Percentiles rank a stretch among this genome's conserved stretches.
phyloP scores from a whole-genome alignment of 495 filamentous ascomycete genomes.

The Pseudomonodictys pantanalensis region DNA sequence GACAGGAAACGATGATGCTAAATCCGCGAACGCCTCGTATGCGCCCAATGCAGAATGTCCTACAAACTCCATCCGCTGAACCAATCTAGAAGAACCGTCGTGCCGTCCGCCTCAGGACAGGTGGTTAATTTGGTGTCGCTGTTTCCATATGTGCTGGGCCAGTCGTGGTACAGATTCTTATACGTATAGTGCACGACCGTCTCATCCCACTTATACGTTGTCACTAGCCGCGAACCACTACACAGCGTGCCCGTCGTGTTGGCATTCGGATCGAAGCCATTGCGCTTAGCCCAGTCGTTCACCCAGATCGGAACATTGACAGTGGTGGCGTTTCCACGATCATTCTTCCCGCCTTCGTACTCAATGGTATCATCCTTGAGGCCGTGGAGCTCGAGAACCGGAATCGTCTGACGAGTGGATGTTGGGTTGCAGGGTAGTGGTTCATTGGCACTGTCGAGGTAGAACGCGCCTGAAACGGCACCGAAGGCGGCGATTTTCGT shows the following conservation, averaged over 20 bases:
- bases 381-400: constrained; percentile 28
- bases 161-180: constrained; percentile 25
- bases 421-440: constrained; percentile 20
- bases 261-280: background rate
- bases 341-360: constrained; percentile 17
- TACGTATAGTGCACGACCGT: constrained; percentile 18
- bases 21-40: background rate
- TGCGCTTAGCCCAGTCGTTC: constrained; percentile 16
- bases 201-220: constrained; percentile 20
- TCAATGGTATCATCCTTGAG: constrained; percentile 23
- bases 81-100: constrained; percentile 20
- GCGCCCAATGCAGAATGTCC: background rate
- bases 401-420: constrained; percentile 1
- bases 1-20: no score
- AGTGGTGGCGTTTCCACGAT: constrained; percentile 1
- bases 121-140: constrained; percentile 16
- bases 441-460: constrained; percentile 27
- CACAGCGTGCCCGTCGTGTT: constrained; percentile 6
- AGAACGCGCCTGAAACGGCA: constrained; percentile 48
- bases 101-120: constrained; percentile 21
- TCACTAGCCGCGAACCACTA: background rate
- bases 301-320: constrained; percentile 11
- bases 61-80: constrained; percentile 24
- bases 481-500: constrained; percentile 48
- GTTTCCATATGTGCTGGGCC: constrained; percentile 25